These are phyloP conservation scores for Thalassiosira profunda DNA, from an alignment of 108 stramenopile genomes.

Conservation along the genomic window DNA sequence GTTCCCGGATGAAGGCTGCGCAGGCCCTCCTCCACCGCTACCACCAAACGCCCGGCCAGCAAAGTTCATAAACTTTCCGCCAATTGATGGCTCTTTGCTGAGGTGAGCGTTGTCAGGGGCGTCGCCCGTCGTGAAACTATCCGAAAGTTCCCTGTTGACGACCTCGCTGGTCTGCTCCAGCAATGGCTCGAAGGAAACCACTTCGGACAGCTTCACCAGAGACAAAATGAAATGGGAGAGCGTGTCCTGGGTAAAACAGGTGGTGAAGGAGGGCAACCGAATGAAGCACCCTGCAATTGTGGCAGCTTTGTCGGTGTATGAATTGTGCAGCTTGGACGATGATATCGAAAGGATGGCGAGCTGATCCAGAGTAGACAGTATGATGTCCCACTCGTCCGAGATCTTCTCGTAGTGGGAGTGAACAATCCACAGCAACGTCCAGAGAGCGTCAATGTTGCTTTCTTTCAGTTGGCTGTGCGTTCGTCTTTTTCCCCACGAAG, in stretches of 20 bases:
- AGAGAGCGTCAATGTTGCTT: slow-evolving; percentile 66
- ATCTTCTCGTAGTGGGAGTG: slow-evolving; percentile 67
- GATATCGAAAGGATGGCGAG: slow-evolving; percentile 66
- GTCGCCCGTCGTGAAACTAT: not conserved
- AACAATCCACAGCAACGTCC: slow-evolving; percentile 66
- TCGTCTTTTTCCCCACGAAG: slow-evolving; percentile 85
- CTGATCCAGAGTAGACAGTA: slow-evolving; percentile 84
- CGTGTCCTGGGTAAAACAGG: slow-evolving; percentile 66
- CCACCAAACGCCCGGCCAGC: slow-evolving; percentile 79
- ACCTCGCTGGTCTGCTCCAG: slow-evolving; percentile 21
- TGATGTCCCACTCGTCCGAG: slow-evolving; percentile 72
- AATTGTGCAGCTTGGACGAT: slow-evolving; percentile 67
- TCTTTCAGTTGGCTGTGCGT: slow-evolving; percentile 59
- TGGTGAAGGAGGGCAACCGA: slow-evolving; percentile 76
- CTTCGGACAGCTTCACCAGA: slow-evolving; percentile 52
- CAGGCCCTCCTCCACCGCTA: slow-evolving; percentile 38
- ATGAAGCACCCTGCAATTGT: slow-evolving; percentile 62
- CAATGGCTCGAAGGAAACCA: slow-evolving; percentile 29
- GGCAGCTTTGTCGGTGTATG: slow-evolving; percentile 55
- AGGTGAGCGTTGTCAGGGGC: not conserved
- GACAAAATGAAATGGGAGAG: slow-evolving; percentile 56
- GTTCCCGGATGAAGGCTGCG: slow-evolving; percentile 11
- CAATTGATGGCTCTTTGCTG: slow-evolving; percentile 49
- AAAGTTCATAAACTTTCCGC: slow-evolving; percentile 81
- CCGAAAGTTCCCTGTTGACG: slow-evolving; percentile 1